These are phyloP conservation scores for Suillus subluteus DNA, from an alignment of 768 basidiomycete genomes.

Conservation along the genomic window DNA sequence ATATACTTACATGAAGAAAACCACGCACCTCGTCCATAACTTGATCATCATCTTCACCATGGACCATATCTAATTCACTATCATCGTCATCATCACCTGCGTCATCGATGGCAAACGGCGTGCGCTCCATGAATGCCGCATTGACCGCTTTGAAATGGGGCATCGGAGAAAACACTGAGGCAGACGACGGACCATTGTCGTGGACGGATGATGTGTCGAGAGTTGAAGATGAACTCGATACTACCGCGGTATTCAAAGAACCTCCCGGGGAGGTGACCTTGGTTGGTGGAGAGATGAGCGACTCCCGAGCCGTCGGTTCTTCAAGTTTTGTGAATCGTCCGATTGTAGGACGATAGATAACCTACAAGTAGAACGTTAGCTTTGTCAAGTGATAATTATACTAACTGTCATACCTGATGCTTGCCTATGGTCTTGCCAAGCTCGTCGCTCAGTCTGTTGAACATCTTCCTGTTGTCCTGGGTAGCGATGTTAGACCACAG, in stretches of 20 bases:
- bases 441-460: slow-evolving; percentile 92
- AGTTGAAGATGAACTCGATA: slow-evolving; percentile 47
- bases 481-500: slow-evolving; percentile 90
- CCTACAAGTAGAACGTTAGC: slow-evolving; percentile 38
- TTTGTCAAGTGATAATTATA: not conserved
- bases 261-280: slow-evolving; percentile 50
- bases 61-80: slow-evolving; percentile 55
- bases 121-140: slow-evolving; percentile 87
- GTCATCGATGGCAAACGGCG: slow-evolving; percentile 97
- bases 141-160: slow-evolving; percentile 76
- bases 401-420: slow-evolving; percentile 64
- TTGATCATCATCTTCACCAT: slow-evolving; percentile 66
- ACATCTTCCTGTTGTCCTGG: slow-evolving; percentile 90
- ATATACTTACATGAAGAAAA: slow-evolving; percentile 1
- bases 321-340: slow-evolving; percentile 82
- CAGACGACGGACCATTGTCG: slow-evolving; percentile 29
- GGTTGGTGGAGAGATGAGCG: slow-evolving; percentile 72
- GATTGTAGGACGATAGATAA: slow-evolving; percentile 80
- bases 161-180: slow-evolving; percentile 50
- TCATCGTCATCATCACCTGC: slow-evolving; percentile 84
- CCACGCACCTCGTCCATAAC: slow-evolving; percentile 85
- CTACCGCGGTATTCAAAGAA: slow-evolving; percentile 32
- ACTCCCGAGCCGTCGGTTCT: slow-evolving; percentile 88
- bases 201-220: slow-evolving; percentile 42
- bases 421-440: slow-evolving; percentile 94